Evolutionary conservation across 2,329 filamentous ascomycete genomes (phyloP), one percentile per base, ranked within the genome.

Genomic region (Aspergillus felis): DNA sequence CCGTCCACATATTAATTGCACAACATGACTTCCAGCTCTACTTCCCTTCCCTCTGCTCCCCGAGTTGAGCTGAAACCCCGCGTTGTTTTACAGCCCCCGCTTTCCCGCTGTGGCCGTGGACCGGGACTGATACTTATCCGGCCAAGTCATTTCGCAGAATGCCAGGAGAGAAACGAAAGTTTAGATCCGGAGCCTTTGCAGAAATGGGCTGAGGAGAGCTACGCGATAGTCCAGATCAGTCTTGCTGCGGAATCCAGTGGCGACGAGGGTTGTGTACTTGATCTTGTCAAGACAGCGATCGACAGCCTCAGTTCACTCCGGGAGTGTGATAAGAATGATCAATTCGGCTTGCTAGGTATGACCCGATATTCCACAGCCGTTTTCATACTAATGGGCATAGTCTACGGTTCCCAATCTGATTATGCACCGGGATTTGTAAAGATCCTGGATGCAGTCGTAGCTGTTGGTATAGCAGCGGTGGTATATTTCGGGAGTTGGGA

Each of bases 141-240:
- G 1, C 73, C 79, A 6, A 61, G 67, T 42, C 65, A 48, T 35
- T 59, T 62, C 71, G 47, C 61, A 51, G 51, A 65, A 66, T 60
- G 60, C 7, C 63, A 66, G 38, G 54, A 65, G 44, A 71, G 67
- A 35, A 75, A 76, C 28, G 69, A 71, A 50, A 74, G 73, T 48
- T 67, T 78, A 1, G 79, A 81, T 54, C 86, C 87, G 0, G 77
- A 81, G 8, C 83, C 84, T 0, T 65, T 84, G 14, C 68, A 83
- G 59, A 90, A 90, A 71, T 90, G 87, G 87, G 87, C 86, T 0
- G 87, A 90, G 67, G 87, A 90, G 68, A 85, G 87, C 0, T 89
- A 84, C 62, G 76, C 82, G 0, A 85, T 89, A 3, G 84, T 77
- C 0, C 81, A 87, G 67, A 67, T 89, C 2, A 68, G 61, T 0